Evolutionary conservation across 495 filamentous ascomycete genomes (phyloP).

Genomic region (Chaetomium tenue): DNA sequence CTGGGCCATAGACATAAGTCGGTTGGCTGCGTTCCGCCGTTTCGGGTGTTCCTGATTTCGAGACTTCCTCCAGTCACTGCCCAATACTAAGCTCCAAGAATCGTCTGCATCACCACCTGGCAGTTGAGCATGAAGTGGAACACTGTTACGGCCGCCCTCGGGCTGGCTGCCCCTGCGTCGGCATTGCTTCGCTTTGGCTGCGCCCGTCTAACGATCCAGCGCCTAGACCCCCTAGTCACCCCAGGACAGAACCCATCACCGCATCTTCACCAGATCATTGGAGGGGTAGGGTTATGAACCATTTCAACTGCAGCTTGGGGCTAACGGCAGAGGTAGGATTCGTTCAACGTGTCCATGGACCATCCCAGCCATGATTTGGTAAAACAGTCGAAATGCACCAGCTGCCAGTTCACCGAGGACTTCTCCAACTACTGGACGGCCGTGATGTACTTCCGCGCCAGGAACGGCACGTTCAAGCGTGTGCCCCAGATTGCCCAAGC

Average conservation of each 20-base stretch:
- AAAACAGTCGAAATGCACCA: constrained; percentile 35
- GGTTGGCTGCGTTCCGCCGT: background rate
- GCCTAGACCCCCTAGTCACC: constrained; percentile 40
- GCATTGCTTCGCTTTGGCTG: constrained; percentile 63
- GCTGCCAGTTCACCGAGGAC: constrained; percentile 40
- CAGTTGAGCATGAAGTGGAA: constrained; percentile 43
- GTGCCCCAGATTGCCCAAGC: constrained; percentile 35
- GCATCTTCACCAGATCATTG: constrained; percentile 44
- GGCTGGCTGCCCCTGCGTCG: constrained; percentile 41
- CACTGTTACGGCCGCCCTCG: constrained; percentile 41
- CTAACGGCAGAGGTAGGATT: constrained; percentile 28
- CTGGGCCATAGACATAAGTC: background rate
- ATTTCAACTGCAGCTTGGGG: no score
- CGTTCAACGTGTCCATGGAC: constrained; percentile 39
- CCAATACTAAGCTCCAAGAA: background rate
- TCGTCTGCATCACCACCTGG: background rate
- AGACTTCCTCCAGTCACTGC: background rate
- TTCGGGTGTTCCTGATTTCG: background rate
- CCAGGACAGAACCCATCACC: constrained; percentile 42
- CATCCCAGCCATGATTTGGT: constrained; percentile 34
- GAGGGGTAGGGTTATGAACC: constrained; percentile 19
- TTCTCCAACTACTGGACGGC: constrained; percentile 50
- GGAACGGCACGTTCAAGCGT: constrained; percentile 41
- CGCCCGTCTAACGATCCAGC: constrained; percentile 31
- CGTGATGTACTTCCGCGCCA: constrained; percentile 39